Conservation (phyloP, 768 basidiomycete genomes). For the Mycena vulgaris region DNA sequence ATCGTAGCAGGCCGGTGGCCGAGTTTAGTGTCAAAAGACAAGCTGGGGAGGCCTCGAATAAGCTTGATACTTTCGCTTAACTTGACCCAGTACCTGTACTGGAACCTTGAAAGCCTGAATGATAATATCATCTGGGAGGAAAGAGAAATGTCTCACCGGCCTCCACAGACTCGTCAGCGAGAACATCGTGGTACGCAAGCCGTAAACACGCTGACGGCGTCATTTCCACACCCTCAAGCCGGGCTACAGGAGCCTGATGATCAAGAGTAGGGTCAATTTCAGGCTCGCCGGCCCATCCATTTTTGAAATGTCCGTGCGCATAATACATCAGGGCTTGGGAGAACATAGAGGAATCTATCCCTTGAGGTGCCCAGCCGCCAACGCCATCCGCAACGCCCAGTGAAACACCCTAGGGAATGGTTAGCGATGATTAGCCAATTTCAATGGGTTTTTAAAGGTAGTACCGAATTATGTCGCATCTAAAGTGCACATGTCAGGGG, state of each 20-base stretch:
- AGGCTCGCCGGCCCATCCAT: conserved; percentile 87
- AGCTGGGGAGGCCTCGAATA: conserved; percentile 49
- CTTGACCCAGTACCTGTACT: conserved; percentile 65
- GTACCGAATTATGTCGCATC: conserved; percentile 57
- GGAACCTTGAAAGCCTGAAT: conserved; percentile 67
- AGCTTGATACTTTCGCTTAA: neutral
- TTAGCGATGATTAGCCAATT: conserved; percentile 46
- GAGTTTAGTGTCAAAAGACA: conserved; percentile 83
- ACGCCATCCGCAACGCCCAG: conserved; percentile 95
- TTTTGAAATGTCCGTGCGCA: conserved; percentile 78
- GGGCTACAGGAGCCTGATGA: conserved; percentile 78
- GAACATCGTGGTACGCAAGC: conserved; percentile 78
- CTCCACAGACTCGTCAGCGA: conserved; percentile 75
- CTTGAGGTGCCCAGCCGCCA: conserved; percentile 90
- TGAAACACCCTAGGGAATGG: conserved; percentile 72
- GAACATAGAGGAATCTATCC: conserved; percentile 91
- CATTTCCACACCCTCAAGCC: conserved; percentile 84
- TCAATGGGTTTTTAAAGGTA: conserved; percentile 2
- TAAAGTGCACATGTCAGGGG: conserved; percentile 62
- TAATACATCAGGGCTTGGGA: conserved; percentile 94
- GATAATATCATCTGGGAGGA: conserved; percentile 45
- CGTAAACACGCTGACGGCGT: conserved; percentile 81
- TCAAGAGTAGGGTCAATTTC: conserved; percentile 85
- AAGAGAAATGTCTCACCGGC: conserved; percentile 67
- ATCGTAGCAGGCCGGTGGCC: conserved; percentile 79